Conservation (phyloP, 177 flowering plant species). For the Telopea speciosissima region DNA sequence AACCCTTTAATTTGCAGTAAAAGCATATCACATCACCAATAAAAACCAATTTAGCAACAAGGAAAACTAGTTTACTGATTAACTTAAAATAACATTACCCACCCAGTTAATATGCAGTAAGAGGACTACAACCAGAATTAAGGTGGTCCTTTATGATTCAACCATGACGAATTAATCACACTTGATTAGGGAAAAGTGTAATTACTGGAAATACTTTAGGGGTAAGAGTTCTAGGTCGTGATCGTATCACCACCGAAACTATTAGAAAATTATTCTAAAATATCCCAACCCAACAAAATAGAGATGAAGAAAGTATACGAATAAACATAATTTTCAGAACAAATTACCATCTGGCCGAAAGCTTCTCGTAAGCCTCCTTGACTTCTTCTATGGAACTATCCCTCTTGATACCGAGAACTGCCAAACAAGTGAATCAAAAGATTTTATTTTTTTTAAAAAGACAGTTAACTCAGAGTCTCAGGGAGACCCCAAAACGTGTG, state of each 20-base stretch:
- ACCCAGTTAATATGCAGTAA: background rate
- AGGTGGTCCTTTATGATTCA: background rate
- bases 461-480: background rate
- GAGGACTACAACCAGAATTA: background rate
- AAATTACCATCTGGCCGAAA: slow-evolving; percentile 47
- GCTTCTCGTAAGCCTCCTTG: slow-evolving; percentile 54
- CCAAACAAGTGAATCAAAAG: background rate
- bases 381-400: slow-evolving; percentile 43
- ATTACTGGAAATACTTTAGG: no score
- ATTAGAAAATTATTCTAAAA: background rate
- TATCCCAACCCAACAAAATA: background rate
- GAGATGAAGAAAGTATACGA: background rate
- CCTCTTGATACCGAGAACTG: slow-evolving; percentile 56
- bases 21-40: background rate
- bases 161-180: background rate
- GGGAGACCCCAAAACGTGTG: background rate
- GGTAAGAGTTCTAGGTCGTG: background rate
- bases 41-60: background rate
- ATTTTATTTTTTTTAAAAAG: no score
- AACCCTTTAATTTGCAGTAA: background rate
- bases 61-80: background rate
- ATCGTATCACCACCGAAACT: background rate
- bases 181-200: background rate
- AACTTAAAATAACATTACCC: background rate
- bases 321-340: background rate